These are phyloP conservation scores for Leptomonas pyrrhocoris DNA, from an alignment of 208 protist species.

Conservation along the genomic window DNA sequence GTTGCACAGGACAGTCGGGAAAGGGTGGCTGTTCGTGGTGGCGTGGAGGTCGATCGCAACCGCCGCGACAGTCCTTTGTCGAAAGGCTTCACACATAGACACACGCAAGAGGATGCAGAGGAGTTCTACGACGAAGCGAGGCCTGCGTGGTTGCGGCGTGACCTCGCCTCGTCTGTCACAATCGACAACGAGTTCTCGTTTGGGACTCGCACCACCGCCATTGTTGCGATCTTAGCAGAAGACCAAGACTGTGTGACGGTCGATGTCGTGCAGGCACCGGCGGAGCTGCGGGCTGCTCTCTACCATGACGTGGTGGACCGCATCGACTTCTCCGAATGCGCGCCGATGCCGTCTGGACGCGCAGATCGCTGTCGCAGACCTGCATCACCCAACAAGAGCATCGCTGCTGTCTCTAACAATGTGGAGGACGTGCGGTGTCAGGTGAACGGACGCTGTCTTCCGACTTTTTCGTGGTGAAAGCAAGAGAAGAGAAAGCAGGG, in stretches of 20 bases:
- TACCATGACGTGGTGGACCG: constrained; percentile 51
- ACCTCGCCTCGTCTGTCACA: neutral
- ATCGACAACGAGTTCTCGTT: neutral
- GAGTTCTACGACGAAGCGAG: neutral
- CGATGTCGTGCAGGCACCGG: constrained; percentile 38
- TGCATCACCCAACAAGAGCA: neutral
- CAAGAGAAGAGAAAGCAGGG: no score
- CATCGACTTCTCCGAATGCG: constrained; percentile 47
- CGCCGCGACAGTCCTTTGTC: neutral
- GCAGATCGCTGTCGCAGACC: neutral
- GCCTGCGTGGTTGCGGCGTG: no score
- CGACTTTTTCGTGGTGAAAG: constrained; percentile 37
- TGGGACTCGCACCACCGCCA: constrained; percentile 1
- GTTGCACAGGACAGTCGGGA: neutral
- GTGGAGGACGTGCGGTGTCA: constrained; percentile 27
- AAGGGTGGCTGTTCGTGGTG: neutral
- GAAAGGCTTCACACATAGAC: neutral
- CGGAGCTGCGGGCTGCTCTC: constrained; percentile 53
- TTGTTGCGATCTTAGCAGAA: constrained; percentile 53
- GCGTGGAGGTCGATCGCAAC: neutral
- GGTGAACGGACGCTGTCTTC: constrained; percentile 47
- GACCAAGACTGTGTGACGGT: constrained; percentile 33
- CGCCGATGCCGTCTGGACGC: neutral
- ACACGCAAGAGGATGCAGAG: neutral
- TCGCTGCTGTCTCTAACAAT: neutral